Conservation (phyloP, 768 basidiomycete genomes). For the Tylopilus plumbeoviolaceoides region DNA sequence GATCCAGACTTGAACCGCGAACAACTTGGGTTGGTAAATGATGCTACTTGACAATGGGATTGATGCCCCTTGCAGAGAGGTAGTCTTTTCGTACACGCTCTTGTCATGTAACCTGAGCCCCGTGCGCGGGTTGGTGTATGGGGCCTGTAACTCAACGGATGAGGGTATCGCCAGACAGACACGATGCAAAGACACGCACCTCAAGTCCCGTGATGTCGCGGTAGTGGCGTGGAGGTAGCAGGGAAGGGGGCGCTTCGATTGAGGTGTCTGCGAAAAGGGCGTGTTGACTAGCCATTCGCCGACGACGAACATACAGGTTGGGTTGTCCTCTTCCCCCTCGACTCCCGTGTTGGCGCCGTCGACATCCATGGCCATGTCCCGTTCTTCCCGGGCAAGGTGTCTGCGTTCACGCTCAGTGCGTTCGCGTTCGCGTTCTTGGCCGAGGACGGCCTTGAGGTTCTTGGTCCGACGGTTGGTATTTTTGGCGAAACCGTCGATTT, state of each 20-base stretch:
- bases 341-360: conserved; percentile 33
- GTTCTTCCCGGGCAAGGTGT: conserved; percentile 47
- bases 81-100: conserved; percentile 84
- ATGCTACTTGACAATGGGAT: conserved; percentile 44
- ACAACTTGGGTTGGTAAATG: not conserved
- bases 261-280: conserved; percentile 52
- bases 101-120: conserved; percentile 81
- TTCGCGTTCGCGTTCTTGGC: conserved; percentile 76
- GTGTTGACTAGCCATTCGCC: too few species aligned
- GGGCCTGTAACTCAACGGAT: conserved; percentile 40
- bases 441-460: conserved; percentile 74
- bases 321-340: conserved; percentile 61
- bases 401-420: conserved; percentile 59
- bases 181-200: conserved; percentile 31
- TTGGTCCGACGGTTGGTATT: conserved; percentile 71
- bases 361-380: conserved; percentile 46
- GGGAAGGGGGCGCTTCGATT: conserved; percentile 81
- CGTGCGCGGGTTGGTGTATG: conserved; percentile 80
- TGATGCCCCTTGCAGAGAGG: conserved; percentile 53
- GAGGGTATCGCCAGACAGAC: not conserved
- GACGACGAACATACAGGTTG: conserved; percentile 55
- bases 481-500: conserved; percentile 66
- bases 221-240: conserved; percentile 70
- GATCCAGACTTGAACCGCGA: not conserved
- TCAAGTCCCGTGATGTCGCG: conserved; percentile 88